Conservation (phyloP, 768 basidiomycete species). For the Leccinellum luteum region DNA sequence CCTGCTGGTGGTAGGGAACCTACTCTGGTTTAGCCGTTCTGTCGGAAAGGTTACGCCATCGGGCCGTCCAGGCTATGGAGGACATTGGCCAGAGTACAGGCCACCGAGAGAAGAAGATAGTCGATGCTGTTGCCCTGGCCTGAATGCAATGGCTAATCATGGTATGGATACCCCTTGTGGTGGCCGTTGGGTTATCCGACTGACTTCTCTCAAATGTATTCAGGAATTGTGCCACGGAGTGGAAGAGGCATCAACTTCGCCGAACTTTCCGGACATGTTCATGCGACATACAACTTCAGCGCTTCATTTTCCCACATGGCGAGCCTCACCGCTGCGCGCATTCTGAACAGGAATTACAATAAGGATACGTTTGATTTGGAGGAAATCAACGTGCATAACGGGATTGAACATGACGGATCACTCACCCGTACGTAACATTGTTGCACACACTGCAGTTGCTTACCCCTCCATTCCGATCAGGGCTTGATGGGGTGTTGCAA, state of each 20-base stretch:
- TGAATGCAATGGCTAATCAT: slow-evolving; percentile 81
- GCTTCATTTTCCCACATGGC: slow-evolving; percentile 65
- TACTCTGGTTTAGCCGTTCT: slow-evolving; percentile 26
- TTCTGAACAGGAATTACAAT: slow-evolving; percentile 54
- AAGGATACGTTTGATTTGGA: slow-evolving; percentile 60
- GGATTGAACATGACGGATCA: slow-evolving; percentile 24
- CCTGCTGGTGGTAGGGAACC: slow-evolving; percentile 12
- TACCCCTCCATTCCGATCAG: slow-evolving; percentile 31
- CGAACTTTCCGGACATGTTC: slow-evolving; percentile 38
- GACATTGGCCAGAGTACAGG: slow-evolving; percentile 66
- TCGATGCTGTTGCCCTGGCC: slow-evolving; percentile 64
- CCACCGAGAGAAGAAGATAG: slow-evolving; percentile 62
- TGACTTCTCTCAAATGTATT: neutral
- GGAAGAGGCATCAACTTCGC: slow-evolving; percentile 65
- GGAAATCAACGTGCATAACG: slow-evolving; percentile 27
- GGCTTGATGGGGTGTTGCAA: slow-evolving; percentile 46
- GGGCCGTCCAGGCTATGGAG: slow-evolving; percentile 52
- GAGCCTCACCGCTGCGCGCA: slow-evolving; percentile 53
- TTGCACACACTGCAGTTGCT: neutral
- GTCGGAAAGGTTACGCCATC: slow-evolving; percentile 52
- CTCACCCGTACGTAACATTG: slow-evolving; percentile 22
- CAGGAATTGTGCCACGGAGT: slow-evolving; percentile 51
- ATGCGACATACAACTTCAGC: slow-evolving; percentile 64
- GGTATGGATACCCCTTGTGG: slow-evolving; percentile 54
- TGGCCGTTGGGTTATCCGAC: slow-evolving; percentile 13